phyloP scores from a whole-genome alignment of 345 rosid species.

The Hibiscus trionum region DNA sequence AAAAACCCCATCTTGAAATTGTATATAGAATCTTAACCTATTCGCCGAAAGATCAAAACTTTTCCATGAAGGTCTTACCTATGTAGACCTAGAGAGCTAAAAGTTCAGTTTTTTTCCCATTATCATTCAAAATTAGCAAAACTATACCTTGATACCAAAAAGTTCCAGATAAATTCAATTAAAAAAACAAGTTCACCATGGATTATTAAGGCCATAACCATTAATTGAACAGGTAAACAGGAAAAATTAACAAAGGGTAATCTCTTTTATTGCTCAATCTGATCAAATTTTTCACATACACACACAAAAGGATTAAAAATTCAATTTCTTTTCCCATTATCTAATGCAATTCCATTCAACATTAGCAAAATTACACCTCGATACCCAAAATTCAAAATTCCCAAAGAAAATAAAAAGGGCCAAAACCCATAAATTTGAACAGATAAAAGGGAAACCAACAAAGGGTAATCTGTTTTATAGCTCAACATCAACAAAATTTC shows the following conservation, averaged over 20 bases:
- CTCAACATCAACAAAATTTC: not conserved
- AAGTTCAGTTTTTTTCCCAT: not conserved
- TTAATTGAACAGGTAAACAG: not conserved
- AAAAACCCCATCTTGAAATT: not conserved
- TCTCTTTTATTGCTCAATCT: not conserved
- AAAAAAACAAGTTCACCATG: no score
- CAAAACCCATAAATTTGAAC: not conserved
- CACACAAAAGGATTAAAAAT: no score
- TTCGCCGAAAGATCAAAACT: not conserved
- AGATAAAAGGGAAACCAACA: not conserved
- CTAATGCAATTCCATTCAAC: not conserved
- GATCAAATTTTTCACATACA: no score
- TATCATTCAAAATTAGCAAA: not conserved
- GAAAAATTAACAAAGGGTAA: not conserved
- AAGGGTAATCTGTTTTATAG: not conserved
- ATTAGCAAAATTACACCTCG: not conserved
- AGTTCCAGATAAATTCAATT: not conserved
- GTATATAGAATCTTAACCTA: not conserved
- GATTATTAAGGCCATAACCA: not conserved
- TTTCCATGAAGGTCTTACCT: not conserved
- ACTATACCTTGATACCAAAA: not conserved
- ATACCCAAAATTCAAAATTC: not conserved
- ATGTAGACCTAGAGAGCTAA: not conserved
- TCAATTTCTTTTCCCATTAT: not conserved
- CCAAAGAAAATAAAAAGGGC: not conserved